Base-by-base conservation (phyloP, 2,329 filamentous ascomycete species). In the Clonostachys solani region DNA sequence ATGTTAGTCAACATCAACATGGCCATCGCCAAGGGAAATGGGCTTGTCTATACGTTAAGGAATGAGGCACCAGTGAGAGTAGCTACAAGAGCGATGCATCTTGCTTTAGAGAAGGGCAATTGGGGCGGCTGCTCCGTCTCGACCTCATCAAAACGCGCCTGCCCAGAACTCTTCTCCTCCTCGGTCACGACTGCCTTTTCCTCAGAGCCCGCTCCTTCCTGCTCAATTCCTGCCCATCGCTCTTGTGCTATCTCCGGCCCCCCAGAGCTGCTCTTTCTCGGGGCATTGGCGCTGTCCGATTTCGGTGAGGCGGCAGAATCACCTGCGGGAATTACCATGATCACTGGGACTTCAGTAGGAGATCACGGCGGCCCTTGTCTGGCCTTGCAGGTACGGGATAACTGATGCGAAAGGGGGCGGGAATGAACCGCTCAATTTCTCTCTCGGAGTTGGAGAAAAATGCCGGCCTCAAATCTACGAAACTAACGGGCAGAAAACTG, bases 31-130 rank as follows among this genome's bases (percentile, higher is more conserved):
- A 33, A 10, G 12, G 33, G 18, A 9, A 13, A 15, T 33, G 18
- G n/a, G 18, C 18, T 7, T 40, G 38, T n/a, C 52, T 60, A 55
- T 56, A 76, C 78, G 50, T 81, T 81, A 52, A 78, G 63, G 54
- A 82, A 81, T 10, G 73, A 74, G 10, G 78, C 78, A 5, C 78
- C 78, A 0, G 76, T 74, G 6, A 80, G 65, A 0, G 77, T 81
- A 2, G 69, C 68, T 5, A 81, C 78, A 12, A 82, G 66, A 5
- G 74, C 77, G 41, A 81, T 75, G 50, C 73, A 74, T 19, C 72
- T 66, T n/a, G 66, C 71, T 54, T 71, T 79, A 18, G 77, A 79
- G 38, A 76, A 60, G 5, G 64, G 63, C 12, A 71, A 29, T 29
- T 29, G 51, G 15, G 52, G 54, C 10, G 47, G 43, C 23, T 58